phyloP scores from a whole-genome alignment of 2,329 filamentous ascomycete genomes.

The Raffaelea albimanens region DNA sequence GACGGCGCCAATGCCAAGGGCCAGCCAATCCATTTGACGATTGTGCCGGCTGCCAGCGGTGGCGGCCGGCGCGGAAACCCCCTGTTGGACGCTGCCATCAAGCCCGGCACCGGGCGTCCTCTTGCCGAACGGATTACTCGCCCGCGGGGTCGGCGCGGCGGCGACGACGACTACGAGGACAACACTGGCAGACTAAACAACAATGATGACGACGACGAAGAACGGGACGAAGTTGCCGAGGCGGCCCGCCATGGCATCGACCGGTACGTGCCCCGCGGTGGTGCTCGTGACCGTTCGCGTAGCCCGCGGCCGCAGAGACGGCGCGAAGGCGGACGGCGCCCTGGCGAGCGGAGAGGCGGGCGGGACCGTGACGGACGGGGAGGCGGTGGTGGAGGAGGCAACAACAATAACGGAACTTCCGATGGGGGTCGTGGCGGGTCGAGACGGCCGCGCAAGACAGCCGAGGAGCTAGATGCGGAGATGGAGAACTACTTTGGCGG shows the following conservation, averaged over 20 bases:
- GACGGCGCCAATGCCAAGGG: slow-evolving; percentile 87
- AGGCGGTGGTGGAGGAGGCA: slow-evolving; percentile 19
- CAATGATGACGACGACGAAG: slow-evolving; percentile 32
- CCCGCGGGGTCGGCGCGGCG: slow-evolving; percentile 31
- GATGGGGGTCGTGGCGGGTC: background rate
- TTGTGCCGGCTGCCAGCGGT: slow-evolving; percentile 40
- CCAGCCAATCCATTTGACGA: slow-evolving; percentile 67
- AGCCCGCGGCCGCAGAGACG: slow-evolving; percentile 46
- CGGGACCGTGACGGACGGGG: slow-evolving; percentile 23
- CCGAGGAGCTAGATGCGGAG: slow-evolving; percentile 88
- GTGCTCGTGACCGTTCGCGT: slow-evolving; percentile 40
- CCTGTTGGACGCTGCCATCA: slow-evolving; percentile 45
- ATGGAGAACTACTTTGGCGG: slow-evolving; percentile 87
- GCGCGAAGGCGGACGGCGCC: slow-evolving; percentile 35
- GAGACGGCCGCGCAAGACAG: slow-evolving; percentile 69
- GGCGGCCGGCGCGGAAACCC: slow-evolving; percentile 30
- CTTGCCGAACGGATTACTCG: slow-evolving; percentile 52
- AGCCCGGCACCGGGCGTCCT: slow-evolving; percentile 44
- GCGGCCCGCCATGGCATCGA: slow-evolving; percentile 62
- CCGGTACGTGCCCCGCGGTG: slow-evolving; percentile 61
- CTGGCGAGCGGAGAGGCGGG: slow-evolving; percentile 27
- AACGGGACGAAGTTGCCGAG: slow-evolving; percentile 8
- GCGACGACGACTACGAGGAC: slow-evolving; percentile 30
- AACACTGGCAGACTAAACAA: background rate
- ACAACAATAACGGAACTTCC: slow-evolving; percentile 23